Percentiles rank a stretch among this genome's conserved stretches.
These are phyloP conservation scores for Leavenworthia alabamica DNA, from an alignment of 345 rosid genomes.

Conservation along the genomic window DNA sequence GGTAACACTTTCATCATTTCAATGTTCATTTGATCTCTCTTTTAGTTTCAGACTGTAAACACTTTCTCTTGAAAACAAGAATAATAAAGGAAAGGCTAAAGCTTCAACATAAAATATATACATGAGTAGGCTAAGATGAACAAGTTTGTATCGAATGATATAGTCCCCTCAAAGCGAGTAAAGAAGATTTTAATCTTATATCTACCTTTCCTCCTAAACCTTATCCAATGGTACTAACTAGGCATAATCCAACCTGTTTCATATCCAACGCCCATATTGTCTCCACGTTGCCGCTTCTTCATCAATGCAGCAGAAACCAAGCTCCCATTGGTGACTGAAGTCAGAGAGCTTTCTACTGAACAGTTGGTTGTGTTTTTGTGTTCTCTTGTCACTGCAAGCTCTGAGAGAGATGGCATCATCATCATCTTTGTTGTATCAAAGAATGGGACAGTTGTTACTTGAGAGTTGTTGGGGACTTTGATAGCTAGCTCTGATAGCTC, in stretches of 20 bases:
- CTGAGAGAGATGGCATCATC: slow-evolving; percentile 59
- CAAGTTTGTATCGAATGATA: slow-evolving; percentile 23
- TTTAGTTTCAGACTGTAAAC: too few species aligned
- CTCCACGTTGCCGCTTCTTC: slow-evolving; percentile 65
- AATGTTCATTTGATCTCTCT: neutral
- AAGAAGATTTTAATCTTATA: slow-evolving; percentile 9
- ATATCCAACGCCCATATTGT: slow-evolving; percentile 43
- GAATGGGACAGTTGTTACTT: slow-evolving; percentile 35
- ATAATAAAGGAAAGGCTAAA: slow-evolving; percentile 1
- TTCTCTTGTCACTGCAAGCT: slow-evolving; percentile 60
- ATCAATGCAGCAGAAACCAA: slow-evolving; percentile 41
- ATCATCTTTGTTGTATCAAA: slow-evolving; percentile 42
- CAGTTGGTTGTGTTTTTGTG: slow-evolving; percentile 51
- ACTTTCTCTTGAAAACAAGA: neutral
- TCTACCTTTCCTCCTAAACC: slow-evolving; percentile 1
- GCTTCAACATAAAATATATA: slow-evolving; percentile 24
- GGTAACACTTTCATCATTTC: slow-evolving; percentile 27
- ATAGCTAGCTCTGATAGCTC: slow-evolving; percentile 87
- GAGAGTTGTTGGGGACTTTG: slow-evolving; percentile 58
- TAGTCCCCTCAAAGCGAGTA: slow-evolving; percentile 16
- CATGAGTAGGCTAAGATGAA: slow-evolving; percentile 15
- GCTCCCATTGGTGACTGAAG: slow-evolving; percentile 55
- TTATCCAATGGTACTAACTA: slow-evolving; percentile 33
- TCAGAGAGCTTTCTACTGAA: slow-evolving; percentile 71
- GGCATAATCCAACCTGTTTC: slow-evolving; percentile 75